Evolutionary conservation across 2,329 filamentous ascomycete genomes (phyloP).

Genomic region (Talaromyces marneffei): DNA sequence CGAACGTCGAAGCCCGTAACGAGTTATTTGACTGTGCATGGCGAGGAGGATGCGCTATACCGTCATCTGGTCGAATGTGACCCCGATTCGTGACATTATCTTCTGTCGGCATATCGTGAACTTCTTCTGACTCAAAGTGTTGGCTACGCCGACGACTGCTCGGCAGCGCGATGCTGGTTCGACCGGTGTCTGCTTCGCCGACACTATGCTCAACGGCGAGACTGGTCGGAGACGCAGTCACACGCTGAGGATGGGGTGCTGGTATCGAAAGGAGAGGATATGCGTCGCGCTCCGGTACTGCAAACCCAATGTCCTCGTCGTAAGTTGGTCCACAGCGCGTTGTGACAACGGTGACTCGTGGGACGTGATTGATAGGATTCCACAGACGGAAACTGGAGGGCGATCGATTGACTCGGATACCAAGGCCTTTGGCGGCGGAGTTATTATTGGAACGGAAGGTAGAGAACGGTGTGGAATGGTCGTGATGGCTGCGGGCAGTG

Average conservation of each 20-base stretch:
- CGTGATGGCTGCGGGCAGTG: constrained; percentile 8
- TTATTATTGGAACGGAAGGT: constrained; percentile 14
- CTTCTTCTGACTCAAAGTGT: constrained; percentile 15
- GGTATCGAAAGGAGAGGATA: constrained; percentile 54
- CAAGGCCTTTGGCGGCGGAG: neutral
- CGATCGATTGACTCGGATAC: constrained; percentile 20
- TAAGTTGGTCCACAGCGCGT: constrained; percentile 28
- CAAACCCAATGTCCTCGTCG: constrained; percentile 31
- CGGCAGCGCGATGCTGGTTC: constrained; percentile 50
- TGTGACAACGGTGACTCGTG: constrained; percentile 48
- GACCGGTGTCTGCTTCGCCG: constrained; percentile 42
- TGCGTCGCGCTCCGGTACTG: constrained; percentile 40
- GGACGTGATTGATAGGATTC: constrained; percentile 58
- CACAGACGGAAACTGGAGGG: constrained; percentile 46
- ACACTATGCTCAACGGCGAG: constrained; percentile 45
- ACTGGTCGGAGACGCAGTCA: constrained; percentile 43
- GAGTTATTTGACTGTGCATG: constrained; percentile 39
- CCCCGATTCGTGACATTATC: constrained; percentile 17
- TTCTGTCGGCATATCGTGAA: constrained; percentile 24
- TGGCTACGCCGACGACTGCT: constrained; percentile 35
- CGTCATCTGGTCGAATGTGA: constrained; percentile 18
- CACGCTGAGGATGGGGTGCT: constrained; percentile 51
- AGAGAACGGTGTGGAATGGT: constrained; percentile 8
- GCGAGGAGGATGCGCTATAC: constrained; percentile 22
- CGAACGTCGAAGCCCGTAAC: constrained; percentile 36